Conservation (phyloP, 2,329 filamentous ascomycete species). For the Lomentospora prolificans region DNA sequence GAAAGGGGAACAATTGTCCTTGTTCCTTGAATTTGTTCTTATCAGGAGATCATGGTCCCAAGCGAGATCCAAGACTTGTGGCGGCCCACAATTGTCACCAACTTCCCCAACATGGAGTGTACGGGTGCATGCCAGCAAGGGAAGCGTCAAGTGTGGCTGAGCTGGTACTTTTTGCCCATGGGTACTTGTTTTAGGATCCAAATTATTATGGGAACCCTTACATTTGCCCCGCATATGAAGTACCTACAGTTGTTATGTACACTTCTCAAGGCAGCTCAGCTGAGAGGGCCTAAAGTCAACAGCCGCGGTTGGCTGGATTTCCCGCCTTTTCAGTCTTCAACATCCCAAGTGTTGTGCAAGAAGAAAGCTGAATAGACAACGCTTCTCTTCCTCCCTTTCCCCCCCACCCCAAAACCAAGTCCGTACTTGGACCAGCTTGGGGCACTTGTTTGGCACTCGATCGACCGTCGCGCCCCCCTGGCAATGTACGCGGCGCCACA, state of each 20-base stretch:
- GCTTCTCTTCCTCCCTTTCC: no score
- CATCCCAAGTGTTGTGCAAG: neutral
- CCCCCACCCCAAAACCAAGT: no score
- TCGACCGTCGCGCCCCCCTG: neutral
- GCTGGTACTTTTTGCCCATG: neutral
- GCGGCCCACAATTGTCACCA: no score
- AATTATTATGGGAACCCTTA: neutral
- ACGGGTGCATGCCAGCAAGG: no score
- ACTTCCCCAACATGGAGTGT: no score
- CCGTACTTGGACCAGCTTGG: neutral
- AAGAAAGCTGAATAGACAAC: neutral
- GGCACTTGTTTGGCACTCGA: neutral
- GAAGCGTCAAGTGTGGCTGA: neutral
- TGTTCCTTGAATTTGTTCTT: no score
- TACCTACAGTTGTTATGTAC: neutral
- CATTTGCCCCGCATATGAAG: neutral
- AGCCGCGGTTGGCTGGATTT: neutral
- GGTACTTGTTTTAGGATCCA: neutral
- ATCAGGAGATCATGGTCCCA: no score
- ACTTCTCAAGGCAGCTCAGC: neutral
- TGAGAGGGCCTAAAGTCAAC: neutral
- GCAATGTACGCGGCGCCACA: constrained; percentile 3
- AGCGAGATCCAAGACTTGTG: no score
- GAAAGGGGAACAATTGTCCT: no score
- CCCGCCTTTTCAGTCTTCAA: neutral